phyloP scores from a whole-genome alignment of 106 monocot species.

The Phalaenopsis aphrodite region DNA sequence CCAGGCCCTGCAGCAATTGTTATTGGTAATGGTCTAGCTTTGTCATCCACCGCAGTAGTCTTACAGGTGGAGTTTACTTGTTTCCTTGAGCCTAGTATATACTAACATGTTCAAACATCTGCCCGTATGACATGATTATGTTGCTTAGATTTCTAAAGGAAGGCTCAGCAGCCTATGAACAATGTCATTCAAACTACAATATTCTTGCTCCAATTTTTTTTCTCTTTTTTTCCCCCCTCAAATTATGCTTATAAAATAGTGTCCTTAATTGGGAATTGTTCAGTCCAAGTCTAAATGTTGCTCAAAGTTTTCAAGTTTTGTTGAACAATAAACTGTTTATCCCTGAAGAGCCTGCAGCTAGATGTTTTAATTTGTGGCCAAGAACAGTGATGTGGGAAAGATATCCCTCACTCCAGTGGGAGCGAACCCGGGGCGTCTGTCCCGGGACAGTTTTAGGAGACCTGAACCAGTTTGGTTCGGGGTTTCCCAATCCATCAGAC shows the following conservation, averaged over 20 bases:
- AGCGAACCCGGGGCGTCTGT: too few species aligned
- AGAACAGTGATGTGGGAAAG: too few species aligned
- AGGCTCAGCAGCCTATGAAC: background rate
- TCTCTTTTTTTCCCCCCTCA: background rate
- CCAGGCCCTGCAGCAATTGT: constrained; percentile 95
- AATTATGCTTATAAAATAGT: background rate
- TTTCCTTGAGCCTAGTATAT: background rate
- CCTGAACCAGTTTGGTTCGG: too few species aligned
- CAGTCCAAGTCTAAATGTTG: background rate
- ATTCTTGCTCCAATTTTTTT: background rate
- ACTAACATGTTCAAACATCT: background rate
- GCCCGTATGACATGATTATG: background rate
- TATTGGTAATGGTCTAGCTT: constrained; percentile 88
- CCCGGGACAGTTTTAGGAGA: too few species aligned
- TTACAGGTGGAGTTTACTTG: constrained; percentile 54
- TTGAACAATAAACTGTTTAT: too few species aligned
- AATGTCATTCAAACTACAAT: background rate
- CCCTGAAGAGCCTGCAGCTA: too few species aligned
- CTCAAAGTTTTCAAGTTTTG: too few species aligned
- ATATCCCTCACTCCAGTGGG: too few species aligned
- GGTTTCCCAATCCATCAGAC: too few species aligned
- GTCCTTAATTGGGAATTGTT: background rate
- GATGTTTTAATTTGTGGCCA: too few species aligned
- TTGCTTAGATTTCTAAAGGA: constrained; percentile 1
- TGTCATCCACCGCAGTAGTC: constrained; percentile 94